phyloP scores from a whole-genome alignment of 108 stramenopile genomes.

The Skeletonema grethae region DNA sequence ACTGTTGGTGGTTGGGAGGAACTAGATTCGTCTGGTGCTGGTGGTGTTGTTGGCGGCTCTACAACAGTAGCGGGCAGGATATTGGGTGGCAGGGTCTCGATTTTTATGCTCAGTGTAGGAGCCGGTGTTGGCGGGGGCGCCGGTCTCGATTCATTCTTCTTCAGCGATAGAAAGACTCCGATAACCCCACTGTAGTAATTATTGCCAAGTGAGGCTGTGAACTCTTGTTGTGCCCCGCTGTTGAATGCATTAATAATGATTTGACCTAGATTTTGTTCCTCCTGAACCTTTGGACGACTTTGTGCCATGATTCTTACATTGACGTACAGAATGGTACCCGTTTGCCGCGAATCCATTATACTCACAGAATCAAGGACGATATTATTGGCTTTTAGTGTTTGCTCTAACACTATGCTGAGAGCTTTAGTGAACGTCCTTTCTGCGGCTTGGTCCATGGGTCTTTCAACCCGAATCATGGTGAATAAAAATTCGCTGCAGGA shows the following conservation, averaged over 20 bases:
- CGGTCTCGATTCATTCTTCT: background rate
- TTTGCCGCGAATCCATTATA: background rate
- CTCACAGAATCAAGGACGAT: background rate
- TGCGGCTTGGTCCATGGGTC: background rate
- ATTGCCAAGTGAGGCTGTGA: background rate
- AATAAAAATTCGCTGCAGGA: background rate
- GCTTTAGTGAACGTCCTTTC: background rate
- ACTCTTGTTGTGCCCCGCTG: background rate
- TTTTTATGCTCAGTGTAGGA: background rate
- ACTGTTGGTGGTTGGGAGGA: no score
- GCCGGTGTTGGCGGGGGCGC: background rate
- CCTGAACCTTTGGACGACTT: background rate
- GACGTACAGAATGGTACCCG: background rate
- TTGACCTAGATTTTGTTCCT: background rate
- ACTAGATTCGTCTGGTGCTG: no score
- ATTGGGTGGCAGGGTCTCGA: background rate
- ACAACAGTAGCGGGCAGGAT: background rate
- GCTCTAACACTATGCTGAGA: background rate
- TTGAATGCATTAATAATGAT: background rate
- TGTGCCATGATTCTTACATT: background rate
- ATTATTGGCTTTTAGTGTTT: background rate
- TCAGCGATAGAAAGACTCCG: background rate
- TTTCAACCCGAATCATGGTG: constrained; percentile 1
- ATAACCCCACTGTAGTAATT: background rate
- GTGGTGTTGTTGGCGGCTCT: background rate